These are phyloP conservation scores for Chrysochromulina parva DNA, from an alignment of 78 protist genomes.

Conservation along the genomic window DNA sequence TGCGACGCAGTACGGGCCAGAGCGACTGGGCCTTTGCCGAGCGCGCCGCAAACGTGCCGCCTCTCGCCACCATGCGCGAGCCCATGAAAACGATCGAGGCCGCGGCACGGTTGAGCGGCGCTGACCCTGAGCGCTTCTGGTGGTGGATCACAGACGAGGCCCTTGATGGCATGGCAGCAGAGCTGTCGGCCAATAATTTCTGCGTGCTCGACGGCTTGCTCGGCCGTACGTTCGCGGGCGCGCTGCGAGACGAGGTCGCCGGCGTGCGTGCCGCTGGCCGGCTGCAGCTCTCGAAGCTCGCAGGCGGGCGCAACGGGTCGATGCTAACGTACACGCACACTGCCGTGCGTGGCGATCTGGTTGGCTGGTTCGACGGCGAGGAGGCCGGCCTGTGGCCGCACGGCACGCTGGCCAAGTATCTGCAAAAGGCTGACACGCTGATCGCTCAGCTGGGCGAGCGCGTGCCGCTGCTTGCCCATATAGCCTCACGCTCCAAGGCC, in stretches of 20 bases:
- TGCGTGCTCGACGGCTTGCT: background rate
- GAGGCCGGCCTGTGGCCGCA: background rate
- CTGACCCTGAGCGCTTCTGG: background rate
- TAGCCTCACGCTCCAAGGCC: background rate
- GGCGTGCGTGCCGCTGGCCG: background rate
- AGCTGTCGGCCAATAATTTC: background rate
- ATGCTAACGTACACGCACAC: background rate
- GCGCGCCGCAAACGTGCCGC: too few relatives aligned
- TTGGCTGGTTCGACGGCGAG: slow-evolving; percentile 28
- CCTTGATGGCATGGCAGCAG: background rate
- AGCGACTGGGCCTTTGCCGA: too few relatives aligned
- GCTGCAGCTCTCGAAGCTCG: background rate
- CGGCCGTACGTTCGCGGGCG: too few relatives aligned
- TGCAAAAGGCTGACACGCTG: background rate
- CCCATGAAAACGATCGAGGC: too few relatives aligned
- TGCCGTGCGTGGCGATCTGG: background rate
- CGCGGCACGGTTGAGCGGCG: too few relatives aligned
- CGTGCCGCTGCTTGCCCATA: background rate
- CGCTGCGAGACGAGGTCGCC: background rate
- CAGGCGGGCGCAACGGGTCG: slow-evolving; percentile 1
- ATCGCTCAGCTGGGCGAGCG: background rate
- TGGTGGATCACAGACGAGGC: background rate
- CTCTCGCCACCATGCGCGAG: too few relatives aligned
- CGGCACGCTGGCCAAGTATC: background rate
- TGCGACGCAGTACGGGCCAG: too few relatives aligned